phyloP scores from a whole-genome alignment of 148 eudicot species.

The Heliosperma pusillum region DNA sequence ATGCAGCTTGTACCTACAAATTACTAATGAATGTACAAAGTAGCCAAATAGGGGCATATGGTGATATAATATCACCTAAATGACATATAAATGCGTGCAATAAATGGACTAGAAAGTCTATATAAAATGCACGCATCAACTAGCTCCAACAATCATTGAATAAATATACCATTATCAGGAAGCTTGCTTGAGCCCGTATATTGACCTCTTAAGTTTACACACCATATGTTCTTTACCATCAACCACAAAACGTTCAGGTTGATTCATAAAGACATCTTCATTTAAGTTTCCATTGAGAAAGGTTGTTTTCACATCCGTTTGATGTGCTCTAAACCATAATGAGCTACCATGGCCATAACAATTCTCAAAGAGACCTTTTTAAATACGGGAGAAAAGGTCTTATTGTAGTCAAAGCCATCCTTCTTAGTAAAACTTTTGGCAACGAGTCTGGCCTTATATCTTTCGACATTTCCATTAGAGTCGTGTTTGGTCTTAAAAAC shows the following conservation, averaged over 20 bases:
- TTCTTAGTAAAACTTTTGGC: constrained; percentile 10
- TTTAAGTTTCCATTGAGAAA: constrained; percentile 13
- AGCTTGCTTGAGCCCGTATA: constrained; percentile 18
- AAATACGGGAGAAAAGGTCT: constrained; percentile 16
- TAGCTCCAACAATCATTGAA: too few species aligned
- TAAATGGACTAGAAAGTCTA: too few species aligned
- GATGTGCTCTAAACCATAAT: constrained; percentile 12
- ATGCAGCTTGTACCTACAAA: too few species aligned
- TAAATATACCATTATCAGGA: constrained; percentile 15
- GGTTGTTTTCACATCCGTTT: constrained; percentile 13
- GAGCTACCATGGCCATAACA: constrained; percentile 7
- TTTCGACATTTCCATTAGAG: neutral
- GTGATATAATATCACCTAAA: too few species aligned
- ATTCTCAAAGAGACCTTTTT: constrained; percentile 10
- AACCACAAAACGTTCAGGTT: constrained; percentile 4
- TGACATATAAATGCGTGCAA: too few species aligned
- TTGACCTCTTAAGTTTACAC: constrained; percentile 1
- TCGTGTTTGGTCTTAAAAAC: constrained; percentile 19
- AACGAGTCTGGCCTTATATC: constrained; percentile 8
- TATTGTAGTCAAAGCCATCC: constrained; percentile 10
- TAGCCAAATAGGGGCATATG: too few species aligned
- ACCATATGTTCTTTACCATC: neutral
- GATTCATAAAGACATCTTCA: constrained; percentile 2
- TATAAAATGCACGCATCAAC: too few species aligned
- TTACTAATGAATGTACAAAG: too few species aligned